These are phyloP conservation scores for Colletotrichum neosansevieriae DNA, from an alignment of 2,329 filamentous ascomycete species.

Conservation along the genomic window DNA sequence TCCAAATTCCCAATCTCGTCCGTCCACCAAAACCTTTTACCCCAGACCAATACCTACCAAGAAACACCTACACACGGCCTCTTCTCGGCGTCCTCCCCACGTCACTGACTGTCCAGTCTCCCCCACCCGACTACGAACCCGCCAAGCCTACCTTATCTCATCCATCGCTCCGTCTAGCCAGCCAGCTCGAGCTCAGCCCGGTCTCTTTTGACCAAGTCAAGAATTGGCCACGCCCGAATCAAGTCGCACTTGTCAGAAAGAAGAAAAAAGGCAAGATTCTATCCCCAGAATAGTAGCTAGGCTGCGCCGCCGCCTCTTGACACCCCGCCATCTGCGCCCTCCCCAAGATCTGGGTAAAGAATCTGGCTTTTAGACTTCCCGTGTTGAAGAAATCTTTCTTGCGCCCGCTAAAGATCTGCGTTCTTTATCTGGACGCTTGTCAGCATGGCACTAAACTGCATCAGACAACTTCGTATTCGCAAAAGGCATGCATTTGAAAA, in stretches of 20 bases:
- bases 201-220: background rate
- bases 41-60: constrained; percentile 7
- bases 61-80: background rate
- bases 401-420: constrained; percentile 8
- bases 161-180: background rate
- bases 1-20: constrained; percentile 7
- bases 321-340: too few species aligned
- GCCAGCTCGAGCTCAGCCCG: background rate
- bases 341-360: background rate
- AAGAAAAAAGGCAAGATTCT: too few species aligned
- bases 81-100: background rate
- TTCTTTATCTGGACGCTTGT: constrained; percentile 21
- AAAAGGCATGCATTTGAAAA: background rate
- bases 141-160: background rate
- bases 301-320: too few species aligned
- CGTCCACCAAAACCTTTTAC: background rate
- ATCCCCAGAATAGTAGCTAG: too few species aligned
- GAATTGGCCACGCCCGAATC: background rate
- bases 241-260: background rate
- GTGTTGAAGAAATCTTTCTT: background rate
- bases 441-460: constrained; percentile 8
- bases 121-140: constrained; percentile 23
- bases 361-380: constrained; percentile 33
- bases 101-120: background rate
- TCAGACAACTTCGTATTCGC: background rate